phyloP scores from a whole-genome alignment of 2,329 filamentous ascomycete species.

The Talaromyces sp. region DNA sequence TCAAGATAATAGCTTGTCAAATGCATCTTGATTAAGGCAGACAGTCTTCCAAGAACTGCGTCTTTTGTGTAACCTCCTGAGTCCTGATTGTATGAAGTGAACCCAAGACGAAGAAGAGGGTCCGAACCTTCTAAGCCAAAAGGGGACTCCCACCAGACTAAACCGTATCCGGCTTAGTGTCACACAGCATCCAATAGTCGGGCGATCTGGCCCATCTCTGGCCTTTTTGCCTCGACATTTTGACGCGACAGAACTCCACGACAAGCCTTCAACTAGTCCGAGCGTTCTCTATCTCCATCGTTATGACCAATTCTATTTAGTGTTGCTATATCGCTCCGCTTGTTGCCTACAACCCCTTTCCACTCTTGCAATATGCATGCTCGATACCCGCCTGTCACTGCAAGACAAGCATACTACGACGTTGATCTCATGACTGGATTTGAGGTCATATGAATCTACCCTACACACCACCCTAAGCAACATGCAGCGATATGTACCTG shows the following conservation, averaged over 20 bases:
- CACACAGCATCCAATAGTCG: not conserved
- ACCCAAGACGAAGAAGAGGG: not conserved
- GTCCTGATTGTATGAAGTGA: not conserved
- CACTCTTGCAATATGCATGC: not conserved
- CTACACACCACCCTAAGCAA: not conserved
- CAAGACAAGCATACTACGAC: not conserved
- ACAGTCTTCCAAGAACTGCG: not conserved
- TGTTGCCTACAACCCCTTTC: not conserved
- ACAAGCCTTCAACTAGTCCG: not conserved
- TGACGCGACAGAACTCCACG: not conserved
- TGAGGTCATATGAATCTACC: not conserved
- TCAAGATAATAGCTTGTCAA: not conserved
- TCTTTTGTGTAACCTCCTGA: not conserved
- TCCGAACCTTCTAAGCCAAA: not conserved
- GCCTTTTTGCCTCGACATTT: not conserved
- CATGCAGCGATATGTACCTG: not conserved
- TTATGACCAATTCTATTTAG: not conserved
- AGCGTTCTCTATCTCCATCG: not conserved
- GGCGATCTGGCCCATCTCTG: not conserved
- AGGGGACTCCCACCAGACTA: not conserved
- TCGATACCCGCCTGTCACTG: not conserved
- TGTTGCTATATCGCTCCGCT: not conserved
- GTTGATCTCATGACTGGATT: not conserved
- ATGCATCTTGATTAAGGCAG: not conserved
- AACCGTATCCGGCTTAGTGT: not conserved